Conservation (phyloP, 1,284 basidiomycete species). For the Microbotryum silenes-acaulis region DNA sequence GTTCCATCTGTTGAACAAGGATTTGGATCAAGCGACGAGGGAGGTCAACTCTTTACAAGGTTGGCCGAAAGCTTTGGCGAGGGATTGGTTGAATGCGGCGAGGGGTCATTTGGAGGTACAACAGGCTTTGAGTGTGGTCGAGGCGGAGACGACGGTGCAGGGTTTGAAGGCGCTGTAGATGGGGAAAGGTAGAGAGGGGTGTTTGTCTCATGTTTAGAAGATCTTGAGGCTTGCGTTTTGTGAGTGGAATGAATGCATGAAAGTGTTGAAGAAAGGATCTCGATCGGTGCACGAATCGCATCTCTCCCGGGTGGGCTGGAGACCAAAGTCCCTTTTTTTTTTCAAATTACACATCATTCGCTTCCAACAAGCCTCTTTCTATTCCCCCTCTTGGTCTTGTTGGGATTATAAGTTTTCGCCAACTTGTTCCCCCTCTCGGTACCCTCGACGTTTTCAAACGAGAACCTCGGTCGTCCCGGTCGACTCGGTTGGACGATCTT, state of each 20-base stretch:
- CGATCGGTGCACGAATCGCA: too few relatives aligned
- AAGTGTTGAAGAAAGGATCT: too few relatives aligned
- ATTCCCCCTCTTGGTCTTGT: slow-evolving; percentile 18
- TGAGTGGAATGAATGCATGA: too few relatives aligned
- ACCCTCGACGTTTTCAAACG: slow-evolving; percentile 20
- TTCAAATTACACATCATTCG: too few relatives aligned
- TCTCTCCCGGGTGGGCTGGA: too few relatives aligned
- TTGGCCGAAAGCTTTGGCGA: slow-evolving; percentile 70
- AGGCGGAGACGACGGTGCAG: too few relatives aligned
- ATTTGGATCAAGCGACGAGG: slow-evolving; percentile 80
- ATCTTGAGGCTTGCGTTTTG: too few relatives aligned
- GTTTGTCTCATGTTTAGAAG: too few relatives aligned
- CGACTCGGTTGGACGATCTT: slow-evolving; percentile 15
- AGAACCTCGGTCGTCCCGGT: slow-evolving; percentile 19
- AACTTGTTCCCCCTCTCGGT: slow-evolving; percentile 11
- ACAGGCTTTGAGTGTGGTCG: slow-evolving; percentile 57
- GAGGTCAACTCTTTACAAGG: slow-evolving; percentile 72
- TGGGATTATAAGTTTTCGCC: slow-evolving; percentile 9
- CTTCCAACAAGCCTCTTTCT: neutral
- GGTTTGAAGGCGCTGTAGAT: too few relatives aligned
- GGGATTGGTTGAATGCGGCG: slow-evolving; percentile 89
- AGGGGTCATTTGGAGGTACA: slow-evolving; percentile 81
- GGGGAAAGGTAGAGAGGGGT: too few relatives aligned
- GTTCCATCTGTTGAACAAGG: slow-evolving; percentile 80
- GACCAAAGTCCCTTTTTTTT: too few relatives aligned